phyloP scores from a whole-genome alignment of 345 rosid genomes.

The Pistacia integerrima region DNA sequence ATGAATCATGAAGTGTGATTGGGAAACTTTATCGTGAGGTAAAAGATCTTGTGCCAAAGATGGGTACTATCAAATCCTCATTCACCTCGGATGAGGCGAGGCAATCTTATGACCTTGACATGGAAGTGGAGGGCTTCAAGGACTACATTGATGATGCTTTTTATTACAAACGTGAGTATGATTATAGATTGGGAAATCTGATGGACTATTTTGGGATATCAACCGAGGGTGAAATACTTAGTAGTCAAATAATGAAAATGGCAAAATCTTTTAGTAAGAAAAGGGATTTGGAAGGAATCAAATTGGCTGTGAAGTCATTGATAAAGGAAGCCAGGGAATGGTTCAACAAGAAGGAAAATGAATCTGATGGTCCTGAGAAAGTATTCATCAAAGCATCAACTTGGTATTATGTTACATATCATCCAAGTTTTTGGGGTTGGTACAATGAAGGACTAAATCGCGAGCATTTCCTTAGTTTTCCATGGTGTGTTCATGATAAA shows the following conservation, averaged over 20 bases:
- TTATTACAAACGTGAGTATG: constrained; percentile 37
- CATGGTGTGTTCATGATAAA: constrained; percentile 42
- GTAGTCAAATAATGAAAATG: constrained; percentile 48
- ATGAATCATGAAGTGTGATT: constrained; percentile 41
- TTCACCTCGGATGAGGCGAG: constrained; percentile 41
- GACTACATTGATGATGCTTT: constrained; percentile 38
- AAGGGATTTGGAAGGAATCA: constrained; percentile 38
- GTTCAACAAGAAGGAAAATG: constrained; percentile 31
- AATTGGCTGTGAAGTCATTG: constrained; percentile 34
- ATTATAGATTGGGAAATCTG: constrained; percentile 43
- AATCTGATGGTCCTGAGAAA: constrained; percentile 17
- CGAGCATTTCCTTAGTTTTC: constrained; percentile 40
- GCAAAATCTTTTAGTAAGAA: constrained; percentile 43
- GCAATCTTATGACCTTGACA: constrained; percentile 42
- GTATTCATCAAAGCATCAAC: constrained; percentile 47
- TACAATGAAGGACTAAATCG: constrained; percentile 19
- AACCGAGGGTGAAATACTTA: constrained; percentile 61
- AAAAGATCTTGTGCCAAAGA: constrained; percentile 32
- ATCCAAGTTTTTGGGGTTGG: constrained; percentile 32
- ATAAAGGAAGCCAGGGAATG: constrained; percentile 49
- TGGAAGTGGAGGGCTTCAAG: constrained; percentile 56
- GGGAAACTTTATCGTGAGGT: constrained; percentile 62
- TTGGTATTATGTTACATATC: constrained; percentile 49
- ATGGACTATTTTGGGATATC: constrained; percentile 53
- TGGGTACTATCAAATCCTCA: constrained; percentile 23